phyloP scores from a whole-genome alignment of 2,329 filamentous ascomycete genomes.

The Calycina herbarum region DNA sequence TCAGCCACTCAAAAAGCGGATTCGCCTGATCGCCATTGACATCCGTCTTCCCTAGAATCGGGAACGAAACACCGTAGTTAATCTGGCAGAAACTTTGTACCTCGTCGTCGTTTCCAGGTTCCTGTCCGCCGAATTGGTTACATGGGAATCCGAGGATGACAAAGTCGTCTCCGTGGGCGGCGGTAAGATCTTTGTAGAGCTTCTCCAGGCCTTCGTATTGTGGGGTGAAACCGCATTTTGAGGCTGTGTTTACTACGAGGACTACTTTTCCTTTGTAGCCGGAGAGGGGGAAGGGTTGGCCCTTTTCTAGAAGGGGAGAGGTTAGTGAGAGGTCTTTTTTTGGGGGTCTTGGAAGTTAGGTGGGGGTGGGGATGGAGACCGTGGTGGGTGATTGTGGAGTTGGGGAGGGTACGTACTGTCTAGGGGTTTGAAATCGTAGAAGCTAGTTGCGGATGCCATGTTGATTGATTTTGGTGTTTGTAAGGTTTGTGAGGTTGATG shows the following conservation, averaged over 20 bases:
- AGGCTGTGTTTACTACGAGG: slow-evolving; percentile 95
- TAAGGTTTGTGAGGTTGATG: neutral
- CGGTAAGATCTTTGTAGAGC: slow-evolving; percentile 77
- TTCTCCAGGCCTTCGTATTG: slow-evolving; percentile 90
- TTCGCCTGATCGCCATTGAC: slow-evolving; percentile 85
- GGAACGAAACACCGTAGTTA: slow-evolving; percentile 62
- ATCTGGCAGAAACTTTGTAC: slow-evolving; percentile 85
- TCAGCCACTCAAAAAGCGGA: slow-evolving; percentile 78
- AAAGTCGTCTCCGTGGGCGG: slow-evolving; percentile 67
- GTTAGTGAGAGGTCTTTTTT: slow-evolving; percentile 15
- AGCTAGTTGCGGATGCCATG: slow-evolving; percentile 69
- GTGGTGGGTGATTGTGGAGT: neutral
- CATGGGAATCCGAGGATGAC: slow-evolving; percentile 93
- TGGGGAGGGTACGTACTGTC: slow-evolving; percentile 61
- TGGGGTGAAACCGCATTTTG: slow-evolving; percentile 97
- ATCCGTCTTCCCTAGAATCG: slow-evolving; percentile 75
- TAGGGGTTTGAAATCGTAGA: slow-evolving; percentile 83
- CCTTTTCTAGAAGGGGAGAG: slow-evolving; percentile 60
- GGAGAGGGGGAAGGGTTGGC: slow-evolving; percentile 66
- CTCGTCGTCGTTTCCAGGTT: slow-evolving; percentile 73
- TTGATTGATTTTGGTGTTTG: slow-evolving; percentile 15
- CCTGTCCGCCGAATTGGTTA: slow-evolving; percentile 94
- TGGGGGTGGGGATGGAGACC: slow-evolving; percentile 11
- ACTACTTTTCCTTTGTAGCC: slow-evolving; percentile 88
- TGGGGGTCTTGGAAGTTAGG: neutral